Conservation (phyloP, 306 rosid genomes). For the Glycine tomentella region DNA sequence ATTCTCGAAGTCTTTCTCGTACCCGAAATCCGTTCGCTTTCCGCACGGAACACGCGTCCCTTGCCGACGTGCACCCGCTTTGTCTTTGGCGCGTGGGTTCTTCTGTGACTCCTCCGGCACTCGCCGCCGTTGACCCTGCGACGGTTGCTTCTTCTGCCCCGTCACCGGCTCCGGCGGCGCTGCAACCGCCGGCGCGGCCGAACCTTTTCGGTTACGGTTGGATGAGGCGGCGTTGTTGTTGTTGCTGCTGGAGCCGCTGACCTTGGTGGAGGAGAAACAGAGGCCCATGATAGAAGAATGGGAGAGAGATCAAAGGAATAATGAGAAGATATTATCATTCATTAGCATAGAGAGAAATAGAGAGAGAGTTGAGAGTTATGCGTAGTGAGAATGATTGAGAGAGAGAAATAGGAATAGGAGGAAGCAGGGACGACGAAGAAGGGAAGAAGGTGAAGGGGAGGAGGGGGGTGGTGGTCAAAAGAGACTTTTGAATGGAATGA, state of each 20-base stretch:
- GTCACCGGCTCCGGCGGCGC: not conserved
- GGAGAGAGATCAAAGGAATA: constrained; percentile 45
- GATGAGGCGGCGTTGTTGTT: not conserved
- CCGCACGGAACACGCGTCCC: constrained; percentile 75
- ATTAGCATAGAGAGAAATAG: not conserved
- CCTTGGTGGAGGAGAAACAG: constrained; percentile 66
- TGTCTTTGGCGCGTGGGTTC: constrained; percentile 50
- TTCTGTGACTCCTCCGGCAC: constrained; percentile 50
- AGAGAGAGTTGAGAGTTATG: not conserved
- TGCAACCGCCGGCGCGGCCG: not conserved
- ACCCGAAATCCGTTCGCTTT: constrained; percentile 96
- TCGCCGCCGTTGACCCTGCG: constrained; percentile 47
- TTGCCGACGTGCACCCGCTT: constrained; percentile 46
- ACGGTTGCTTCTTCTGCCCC: constrained; percentile 15
- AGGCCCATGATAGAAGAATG: constrained; percentile 56
- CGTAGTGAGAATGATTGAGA: constrained; percentile 16
- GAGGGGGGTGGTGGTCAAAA: constrained; percentile 68
- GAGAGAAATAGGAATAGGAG: constrained; percentile 49
- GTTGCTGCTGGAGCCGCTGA: constrained; percentile 67
- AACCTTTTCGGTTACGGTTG: constrained; percentile 43
- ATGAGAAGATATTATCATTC: constrained; percentile 30
- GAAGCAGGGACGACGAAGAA: constrained; percentile 80
- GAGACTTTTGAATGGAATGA: constrained; percentile 49
- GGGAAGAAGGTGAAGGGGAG: constrained; percentile 61
- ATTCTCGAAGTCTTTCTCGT: constrained; percentile 70